Percentiles rank a stretch among this genome's conserved stretches.
Evolutionary conservation across 164 flowering plant species (phyloP).

Genomic region (Aristolochia fimbriata): DNA sequence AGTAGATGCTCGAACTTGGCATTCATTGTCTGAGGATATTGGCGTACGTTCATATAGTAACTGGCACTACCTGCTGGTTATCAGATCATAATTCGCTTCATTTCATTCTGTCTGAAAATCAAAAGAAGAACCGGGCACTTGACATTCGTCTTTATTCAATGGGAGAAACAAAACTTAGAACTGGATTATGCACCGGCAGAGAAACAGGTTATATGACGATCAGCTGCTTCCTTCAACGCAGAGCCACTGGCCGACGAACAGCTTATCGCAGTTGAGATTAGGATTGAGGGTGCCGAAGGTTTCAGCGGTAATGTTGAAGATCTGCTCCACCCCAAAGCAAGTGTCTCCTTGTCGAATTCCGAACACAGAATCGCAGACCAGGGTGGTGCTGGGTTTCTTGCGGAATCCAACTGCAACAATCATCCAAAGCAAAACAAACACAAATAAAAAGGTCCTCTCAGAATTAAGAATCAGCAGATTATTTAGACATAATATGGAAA

Average conservation of each 20-base stretch:
- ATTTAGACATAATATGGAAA: no score
- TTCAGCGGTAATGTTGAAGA: conserved; percentile 12
- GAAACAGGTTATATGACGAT: no score
- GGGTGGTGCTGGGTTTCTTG: not conserved
- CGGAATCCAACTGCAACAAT: not conserved
- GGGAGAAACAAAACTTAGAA: no score
- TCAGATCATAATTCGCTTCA: no score
- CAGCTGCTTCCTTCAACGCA: conserved; percentile 6
- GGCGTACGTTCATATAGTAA: no score
- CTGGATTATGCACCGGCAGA: no score
- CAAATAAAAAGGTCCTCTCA: not conserved
- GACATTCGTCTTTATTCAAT: no score
- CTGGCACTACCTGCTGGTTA: no score
- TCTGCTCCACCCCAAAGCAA: conserved; percentile 7
- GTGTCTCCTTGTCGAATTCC: conserved; percentile 15
- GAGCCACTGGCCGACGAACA: conserved; percentile 20
- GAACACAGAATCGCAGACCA: not conserved
- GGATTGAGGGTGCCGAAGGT: conserved; percentile 12
- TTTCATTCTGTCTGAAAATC: no score
- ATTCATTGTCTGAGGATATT: no score
- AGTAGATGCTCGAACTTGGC: no score
- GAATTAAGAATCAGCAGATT: not conserved
- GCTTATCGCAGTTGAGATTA: conserved; percentile 11
- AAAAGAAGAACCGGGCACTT: no score
- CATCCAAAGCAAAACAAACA: not conserved